phyloP scores from a whole-genome alignment of 345 rosid species.

The Salix dunnii region DNA sequence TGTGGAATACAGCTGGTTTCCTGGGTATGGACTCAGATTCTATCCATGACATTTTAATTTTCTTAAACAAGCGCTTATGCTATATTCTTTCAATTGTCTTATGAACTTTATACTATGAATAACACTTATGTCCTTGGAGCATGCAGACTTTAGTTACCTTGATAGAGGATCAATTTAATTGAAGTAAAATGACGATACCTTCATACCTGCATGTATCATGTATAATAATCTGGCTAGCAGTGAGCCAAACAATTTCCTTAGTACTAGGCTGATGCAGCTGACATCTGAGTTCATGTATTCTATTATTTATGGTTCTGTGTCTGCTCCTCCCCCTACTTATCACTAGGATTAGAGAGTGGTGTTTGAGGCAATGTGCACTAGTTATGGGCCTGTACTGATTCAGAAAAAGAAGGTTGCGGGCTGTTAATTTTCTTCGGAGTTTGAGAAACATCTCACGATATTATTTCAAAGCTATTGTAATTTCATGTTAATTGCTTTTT shows the following conservation, averaged over 20 bases:
- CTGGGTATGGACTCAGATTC: constrained; percentile 60
- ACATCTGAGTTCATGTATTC: not conserved
- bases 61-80: not conserved
- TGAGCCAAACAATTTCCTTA: not conserved
- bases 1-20: constrained; percentile 91
- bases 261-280: not conserved
- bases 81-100: not conserved
- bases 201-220: not conserved
- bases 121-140: not conserved
- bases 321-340: not conserved
- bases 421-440: not conserved
- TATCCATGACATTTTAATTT: not conserved
- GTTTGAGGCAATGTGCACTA: not conserved
- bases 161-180: no score
- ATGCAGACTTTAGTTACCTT: not conserved
- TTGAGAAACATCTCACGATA: not conserved
- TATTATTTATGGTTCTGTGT: not conserved
- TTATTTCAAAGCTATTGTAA: not conserved
- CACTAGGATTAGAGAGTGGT: not conserved
- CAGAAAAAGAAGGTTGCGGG: not conserved
- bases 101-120: not conserved
- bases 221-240: not conserved
- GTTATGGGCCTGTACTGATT: not conserved
- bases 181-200: not conserved
- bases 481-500: not conserved